Conservation (phyloP, 2,329 filamentous ascomycete species). For the Raffaelea albimanens region DNA sequence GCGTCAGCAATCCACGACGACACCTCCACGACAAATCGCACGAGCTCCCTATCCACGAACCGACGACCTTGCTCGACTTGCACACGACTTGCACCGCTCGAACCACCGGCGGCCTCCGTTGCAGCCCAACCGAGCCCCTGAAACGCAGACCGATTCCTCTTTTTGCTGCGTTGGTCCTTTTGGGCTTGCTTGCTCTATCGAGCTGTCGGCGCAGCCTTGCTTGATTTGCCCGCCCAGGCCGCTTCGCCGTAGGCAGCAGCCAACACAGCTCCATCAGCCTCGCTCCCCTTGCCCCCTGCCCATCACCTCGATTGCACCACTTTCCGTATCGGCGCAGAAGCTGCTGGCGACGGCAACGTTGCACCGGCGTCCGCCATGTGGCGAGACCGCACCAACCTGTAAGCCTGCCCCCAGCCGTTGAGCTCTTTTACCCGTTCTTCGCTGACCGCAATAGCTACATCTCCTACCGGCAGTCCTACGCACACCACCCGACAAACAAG, state of each 20-base stretch:
- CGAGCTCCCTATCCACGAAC: background rate
- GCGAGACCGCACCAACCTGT: conserved; percentile 99
- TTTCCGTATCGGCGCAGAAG: conserved; percentile 2
- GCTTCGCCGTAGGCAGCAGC: too few relatives aligned
- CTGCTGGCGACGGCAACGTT: conserved; percentile 16
- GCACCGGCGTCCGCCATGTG: conserved; percentile 67
- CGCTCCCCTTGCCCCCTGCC: background rate
- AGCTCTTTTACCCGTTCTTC: too few relatives aligned
- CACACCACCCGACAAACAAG: conserved; percentile 76
- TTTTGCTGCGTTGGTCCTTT: too few relatives aligned
- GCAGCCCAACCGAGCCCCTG: too few relatives aligned
- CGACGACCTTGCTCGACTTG: too few relatives aligned
- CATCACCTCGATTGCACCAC: background rate
- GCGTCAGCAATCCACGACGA: conserved; percentile 5
- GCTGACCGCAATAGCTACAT: conserved; percentile 73
- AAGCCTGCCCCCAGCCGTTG: conserved; percentile 30
- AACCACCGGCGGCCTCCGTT: too few relatives aligned
- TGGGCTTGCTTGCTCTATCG: too few relatives aligned
- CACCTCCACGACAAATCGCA: background rate
- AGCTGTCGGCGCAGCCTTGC: too few relatives aligned
- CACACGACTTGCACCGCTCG: too few relatives aligned
- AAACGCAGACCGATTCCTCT: too few relatives aligned
- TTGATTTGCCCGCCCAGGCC: too few relatives aligned
- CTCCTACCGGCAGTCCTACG: conserved; percentile 97
- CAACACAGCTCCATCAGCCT: background rate